phyloP scores from a whole-genome alignment of 2,329 filamentous ascomycete species.

The Ascochyta pisi region DNA sequence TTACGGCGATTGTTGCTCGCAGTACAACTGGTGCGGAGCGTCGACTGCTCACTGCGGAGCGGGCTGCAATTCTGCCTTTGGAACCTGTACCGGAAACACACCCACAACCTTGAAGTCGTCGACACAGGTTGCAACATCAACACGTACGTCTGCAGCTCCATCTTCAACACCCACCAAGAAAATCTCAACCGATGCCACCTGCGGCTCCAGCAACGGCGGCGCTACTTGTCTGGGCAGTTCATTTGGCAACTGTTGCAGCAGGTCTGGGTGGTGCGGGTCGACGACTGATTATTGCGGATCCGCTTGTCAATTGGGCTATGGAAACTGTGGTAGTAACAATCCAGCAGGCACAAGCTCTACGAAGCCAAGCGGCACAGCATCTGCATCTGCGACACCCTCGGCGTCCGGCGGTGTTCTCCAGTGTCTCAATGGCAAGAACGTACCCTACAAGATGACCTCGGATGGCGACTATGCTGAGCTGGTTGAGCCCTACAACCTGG shows the following conservation, averaged over 20 bases:
- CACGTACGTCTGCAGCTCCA: slow-evolving; percentile 23
- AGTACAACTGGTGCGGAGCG: slow-evolving; percentile 50
- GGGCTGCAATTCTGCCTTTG: slow-evolving; percentile 43
- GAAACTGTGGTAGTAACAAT: slow-evolving; percentile 34
- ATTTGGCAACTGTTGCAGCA: slow-evolving; percentile 50
- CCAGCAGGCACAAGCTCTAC: slow-evolving; percentile 19
- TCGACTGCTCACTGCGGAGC: slow-evolving; percentile 39
- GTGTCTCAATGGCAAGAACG: slow-evolving; percentile 44
- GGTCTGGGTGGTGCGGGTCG: slow-evolving; percentile 53
- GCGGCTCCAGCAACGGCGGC: slow-evolving; percentile 50
- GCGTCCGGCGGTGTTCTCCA: slow-evolving; percentile 24
- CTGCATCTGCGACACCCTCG: slow-evolving; percentile 24
- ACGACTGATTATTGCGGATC: slow-evolving; percentile 42
- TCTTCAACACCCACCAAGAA: slow-evolving; percentile 34
- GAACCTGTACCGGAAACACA: slow-evolving; percentile 32
- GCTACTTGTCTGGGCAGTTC: slow-evolving; percentile 23
- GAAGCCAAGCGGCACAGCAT: slow-evolving; percentile 19
- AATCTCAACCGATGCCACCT: slow-evolving; percentile 50
- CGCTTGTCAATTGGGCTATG: slow-evolving; percentile 44
- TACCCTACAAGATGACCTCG: slow-evolving; percentile 41
- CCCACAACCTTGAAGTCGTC: slow-evolving; percentile 22
- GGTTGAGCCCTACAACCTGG: slow-evolving; percentile 47
- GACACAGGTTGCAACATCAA: slow-evolving; percentile 13
- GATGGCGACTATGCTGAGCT: slow-evolving; percentile 35
- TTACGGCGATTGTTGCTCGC: slow-evolving; percentile 55